These are phyloP conservation scores for Leptographium procerum DNA, from an alignment of 2,329 filamentous ascomycete species.

Conservation along the genomic window DNA sequence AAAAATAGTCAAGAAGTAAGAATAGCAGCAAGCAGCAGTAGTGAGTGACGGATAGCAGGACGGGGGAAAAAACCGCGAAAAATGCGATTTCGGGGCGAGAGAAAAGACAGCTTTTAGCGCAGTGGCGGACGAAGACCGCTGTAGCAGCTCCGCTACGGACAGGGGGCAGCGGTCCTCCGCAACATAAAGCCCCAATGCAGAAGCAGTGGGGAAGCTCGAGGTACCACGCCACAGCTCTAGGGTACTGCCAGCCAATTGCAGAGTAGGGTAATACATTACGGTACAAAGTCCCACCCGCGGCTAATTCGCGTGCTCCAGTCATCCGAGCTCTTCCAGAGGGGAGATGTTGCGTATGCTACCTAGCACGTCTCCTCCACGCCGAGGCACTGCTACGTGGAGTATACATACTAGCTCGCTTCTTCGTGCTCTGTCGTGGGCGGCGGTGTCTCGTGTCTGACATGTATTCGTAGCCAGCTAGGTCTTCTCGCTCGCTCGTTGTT, in stretches of 20 bases:
- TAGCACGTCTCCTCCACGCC: conserved; percentile 10
- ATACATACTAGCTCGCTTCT: neutral
- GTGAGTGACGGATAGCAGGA: neutral
- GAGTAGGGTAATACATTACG: neutral
- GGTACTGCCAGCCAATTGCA: neutral
- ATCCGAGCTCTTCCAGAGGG: conserved; percentile 8
- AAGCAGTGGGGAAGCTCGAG: neutral
- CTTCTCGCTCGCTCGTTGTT: neutral
- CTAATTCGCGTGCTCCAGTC: conserved; percentile 11
- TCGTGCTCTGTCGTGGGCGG: neutral
- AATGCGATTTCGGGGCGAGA: conserved; percentile 10
- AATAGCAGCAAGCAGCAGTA: neutral
- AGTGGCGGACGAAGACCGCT: neutral
- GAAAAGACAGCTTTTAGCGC: neutral
- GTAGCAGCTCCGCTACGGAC: neutral
- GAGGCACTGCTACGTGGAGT: conserved; percentile 5
- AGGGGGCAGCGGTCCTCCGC: neutral
- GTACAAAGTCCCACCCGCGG: conserved; percentile 5
- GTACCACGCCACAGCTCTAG: neutral
- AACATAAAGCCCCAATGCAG: neutral
- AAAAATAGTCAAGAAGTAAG: neutral
- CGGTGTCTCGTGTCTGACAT: neutral
- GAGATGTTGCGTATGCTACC: neutral
- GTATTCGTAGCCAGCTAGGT: neutral
- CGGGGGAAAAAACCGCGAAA: neutral